phyloP scores from a whole-genome alignment of 108 stramenopile species.

The Epithemia pelagica region DNA sequence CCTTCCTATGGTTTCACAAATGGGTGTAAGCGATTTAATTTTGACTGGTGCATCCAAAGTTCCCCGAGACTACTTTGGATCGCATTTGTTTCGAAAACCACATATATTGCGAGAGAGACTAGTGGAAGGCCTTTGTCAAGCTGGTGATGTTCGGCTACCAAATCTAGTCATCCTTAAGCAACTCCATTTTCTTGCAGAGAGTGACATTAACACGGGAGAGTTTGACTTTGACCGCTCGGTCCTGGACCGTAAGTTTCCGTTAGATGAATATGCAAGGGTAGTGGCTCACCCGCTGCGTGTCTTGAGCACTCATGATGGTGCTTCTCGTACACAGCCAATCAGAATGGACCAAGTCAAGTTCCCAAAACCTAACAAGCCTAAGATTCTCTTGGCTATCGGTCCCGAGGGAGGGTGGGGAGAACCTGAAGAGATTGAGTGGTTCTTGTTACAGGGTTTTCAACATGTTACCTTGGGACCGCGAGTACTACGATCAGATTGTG shows the following conservation, averaged over 20 bases:
- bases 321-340: neutral
- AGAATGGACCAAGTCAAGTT: conserved; percentile 57
- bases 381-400: conserved; percentile 70
- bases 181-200: conserved; percentile 3
- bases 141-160: conserved; percentile 67
- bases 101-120: conserved; percentile 44
- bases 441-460: conserved; percentile 64
- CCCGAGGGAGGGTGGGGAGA: conserved; percentile 95
- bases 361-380: conserved; percentile 31
- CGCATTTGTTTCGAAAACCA: conserved; percentile 76
- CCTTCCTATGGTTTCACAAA: conserved; percentile 81
- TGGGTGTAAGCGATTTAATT: conserved; percentile 80
- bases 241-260: conserved; percentile 58
- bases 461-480: conserved; percentile 72
- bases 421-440: conserved; percentile 73
- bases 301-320: neutral
- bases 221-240: conserved; percentile 43
- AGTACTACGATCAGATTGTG: conserved; percentile 86
- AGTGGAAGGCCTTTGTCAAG: conserved; percentile 75
- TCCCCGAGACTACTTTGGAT: conserved; percentile 90
- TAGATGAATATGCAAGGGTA: conserved; percentile 51
- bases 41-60: conserved; percentile 68
- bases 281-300: conserved; percentile 56
- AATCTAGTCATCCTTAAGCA: conserved; percentile 36
- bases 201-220: neutral